Conservation (phyloP, 768 basidiomycete genomes). For the Leccinum variicolor region DNA sequence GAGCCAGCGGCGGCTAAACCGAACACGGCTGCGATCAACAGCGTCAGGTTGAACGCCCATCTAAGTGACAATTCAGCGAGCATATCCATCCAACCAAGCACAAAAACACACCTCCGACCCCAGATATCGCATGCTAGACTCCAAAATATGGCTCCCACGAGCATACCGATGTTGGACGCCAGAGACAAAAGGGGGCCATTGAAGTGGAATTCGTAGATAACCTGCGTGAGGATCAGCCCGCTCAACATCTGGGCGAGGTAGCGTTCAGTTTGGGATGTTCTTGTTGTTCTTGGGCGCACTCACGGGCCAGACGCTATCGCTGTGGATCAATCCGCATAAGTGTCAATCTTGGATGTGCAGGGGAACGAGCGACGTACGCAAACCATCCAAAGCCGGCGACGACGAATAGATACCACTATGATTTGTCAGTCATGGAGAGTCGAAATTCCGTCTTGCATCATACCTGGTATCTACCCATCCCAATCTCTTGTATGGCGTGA, state of each 20-base stretch:
- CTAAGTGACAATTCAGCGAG: conserved; percentile 26
- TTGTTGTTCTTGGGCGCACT: conserved; percentile 4
- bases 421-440: background rate
- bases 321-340: background rate
- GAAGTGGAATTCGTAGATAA: conserved; percentile 47
- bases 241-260: conserved; percentile 31
- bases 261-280: background rate
- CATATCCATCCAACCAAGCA: conserved; percentile 17
- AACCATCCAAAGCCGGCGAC: conserved; percentile 34
- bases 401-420: conserved; percentile 37
- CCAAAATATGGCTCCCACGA: conserved; percentile 50
- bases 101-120: conserved; percentile 39
- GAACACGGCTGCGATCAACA: conserved; percentile 52
- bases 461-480: conserved; percentile 57
- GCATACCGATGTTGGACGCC: conserved; percentile 50
- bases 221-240: conserved; percentile 47
- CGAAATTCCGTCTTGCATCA: background rate
- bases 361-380: background rate
- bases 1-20: conserved; percentile 49
- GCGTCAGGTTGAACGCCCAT: conserved; percentile 53
- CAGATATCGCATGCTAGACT: conserved; percentile 49
- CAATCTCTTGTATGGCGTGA: conserved; percentile 48
- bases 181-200: conserved; percentile 47
- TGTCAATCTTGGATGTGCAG: too few relatives aligned
- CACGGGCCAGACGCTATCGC: conserved; percentile 40